Base-by-base conservation (phyloP, 2,329 filamentous ascomycete genomes). In the Chalaropsis ovoidea region DNA sequence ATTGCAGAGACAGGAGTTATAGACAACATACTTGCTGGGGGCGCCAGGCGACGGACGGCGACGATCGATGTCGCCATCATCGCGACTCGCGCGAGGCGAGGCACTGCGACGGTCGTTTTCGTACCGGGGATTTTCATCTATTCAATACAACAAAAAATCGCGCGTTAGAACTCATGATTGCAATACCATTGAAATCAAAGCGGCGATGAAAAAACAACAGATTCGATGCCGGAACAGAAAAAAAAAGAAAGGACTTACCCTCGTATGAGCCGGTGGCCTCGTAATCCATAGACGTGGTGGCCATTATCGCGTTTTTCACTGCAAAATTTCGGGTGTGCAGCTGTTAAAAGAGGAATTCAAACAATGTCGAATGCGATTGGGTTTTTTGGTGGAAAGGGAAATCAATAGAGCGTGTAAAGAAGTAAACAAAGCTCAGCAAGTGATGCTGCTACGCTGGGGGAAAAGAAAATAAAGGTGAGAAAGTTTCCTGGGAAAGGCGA, bases 281-380 rank as follows among this genome's bases (percentile, higher is more conserved):
- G 75, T 87, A 87, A 73, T 87, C 85, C 85, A 87, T 87, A 70
- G 83, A 81, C 52, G 82, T 84, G 69, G 83, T 85, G 66, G 82
- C 82, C 82, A 85, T 85, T 70, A 74, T 70, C 54, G 62, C 67
- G 68, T 68, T 24, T 63, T 58, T 47, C 54, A 35, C 54, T 19
- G 54, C 24, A 39, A 47, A 35, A 35, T 19, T 39, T 24, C 45
- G 27, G 60, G 43, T 63, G 64, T 69, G 70, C 69, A 67, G 68
- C 62, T 52, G 68, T 69, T 61, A 68, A 69, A 69, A 70, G 71
- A 66, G 70, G 69, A 69, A 69, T 68, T 69, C 67, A 64, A 61
- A 65, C 67, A 71, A 65, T 68, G 69, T 70, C 68, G 24, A 39
- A 39, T 10, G 35, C 5, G 39, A 43, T 47, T 31, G 15, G 22